Evolutionary conservation across 2,329 filamentous ascomycete species (phyloP).

Genomic region (Aspergillus bombycis): DNA sequence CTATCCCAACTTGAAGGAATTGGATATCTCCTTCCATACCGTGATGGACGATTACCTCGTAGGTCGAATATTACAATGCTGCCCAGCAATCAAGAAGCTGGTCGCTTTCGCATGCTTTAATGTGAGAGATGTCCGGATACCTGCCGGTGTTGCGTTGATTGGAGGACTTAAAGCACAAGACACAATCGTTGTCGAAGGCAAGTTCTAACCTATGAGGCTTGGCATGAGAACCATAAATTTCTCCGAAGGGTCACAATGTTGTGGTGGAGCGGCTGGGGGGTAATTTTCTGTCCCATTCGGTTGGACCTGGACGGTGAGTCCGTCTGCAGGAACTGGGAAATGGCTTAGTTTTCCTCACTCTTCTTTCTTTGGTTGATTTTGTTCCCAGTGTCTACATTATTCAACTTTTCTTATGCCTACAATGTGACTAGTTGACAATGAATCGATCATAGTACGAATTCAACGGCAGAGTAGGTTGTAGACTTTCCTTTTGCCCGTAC

Average conservation of each 20-base stretch:
- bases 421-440: neutral
- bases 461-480: too few species aligned
- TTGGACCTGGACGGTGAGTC: too few species aligned
- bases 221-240: neutral
- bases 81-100: conserved; percentile 55
- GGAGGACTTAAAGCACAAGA: conserved; percentile 63
- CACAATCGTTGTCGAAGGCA: conserved; percentile 48
- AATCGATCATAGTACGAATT: neutral
- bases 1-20: conserved; percentile 70
- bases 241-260: neutral
- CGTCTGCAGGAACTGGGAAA: neutral
- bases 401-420: neutral
- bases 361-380: neutral
- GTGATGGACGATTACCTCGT: conserved; percentile 50
- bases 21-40: conserved; percentile 74
- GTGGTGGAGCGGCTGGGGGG: neutral
- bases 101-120: conserved; percentile 67
- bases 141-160: conserved; percentile 61
- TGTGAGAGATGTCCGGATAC: conserved; percentile 59
- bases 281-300: neutral
- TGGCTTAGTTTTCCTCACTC: neutral
- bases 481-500: too few species aligned
- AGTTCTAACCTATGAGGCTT: neutral
- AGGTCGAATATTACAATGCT: conserved; percentile 48
- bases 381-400: neutral